A percentile compares a stretch with the other conserved stretches of the same genome.
Conservation (phyloP, 371 early-diverging fungal genomes). For the Mucor racemosus region DNA sequence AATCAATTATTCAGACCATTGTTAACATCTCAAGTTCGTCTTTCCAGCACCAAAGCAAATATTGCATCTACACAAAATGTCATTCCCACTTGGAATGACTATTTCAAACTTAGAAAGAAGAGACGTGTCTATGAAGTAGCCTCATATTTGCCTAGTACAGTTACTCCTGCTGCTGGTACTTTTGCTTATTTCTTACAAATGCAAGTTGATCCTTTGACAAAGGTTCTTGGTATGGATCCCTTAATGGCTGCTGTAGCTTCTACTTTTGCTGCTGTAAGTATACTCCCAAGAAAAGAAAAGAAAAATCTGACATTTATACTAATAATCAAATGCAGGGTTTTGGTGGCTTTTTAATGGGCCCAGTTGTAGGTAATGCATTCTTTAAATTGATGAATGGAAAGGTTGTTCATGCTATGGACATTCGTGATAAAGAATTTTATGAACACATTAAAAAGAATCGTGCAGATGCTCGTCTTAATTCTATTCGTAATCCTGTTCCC, state of each 20-base stretch:
- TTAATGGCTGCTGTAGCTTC: conserved; percentile 67
- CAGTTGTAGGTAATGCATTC: conserved; percentile 62
- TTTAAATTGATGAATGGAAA: conserved; percentile 69
- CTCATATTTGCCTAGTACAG: conserved; percentile 66
- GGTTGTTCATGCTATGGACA: conserved; percentile 61
- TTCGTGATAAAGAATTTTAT: conserved; percentile 81
- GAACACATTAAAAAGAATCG: conserved; percentile 80
- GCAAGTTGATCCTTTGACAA: conserved; percentile 79
- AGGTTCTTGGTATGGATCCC: conserved; percentile 83
- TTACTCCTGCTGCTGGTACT: conserved; percentile 63
- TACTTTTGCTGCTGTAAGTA: conserved; percentile 58
- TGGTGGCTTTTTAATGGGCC: conserved; percentile 73
- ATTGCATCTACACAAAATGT: conserved; percentile 3
- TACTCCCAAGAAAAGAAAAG: too few species aligned
- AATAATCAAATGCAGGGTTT: conserved; percentile 49
- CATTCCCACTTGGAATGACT: conserved; percentile 72
- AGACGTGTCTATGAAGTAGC: conserved; percentile 74
- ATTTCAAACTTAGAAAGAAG: conserved; percentile 77
- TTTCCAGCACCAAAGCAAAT: conserved; percentile 8
- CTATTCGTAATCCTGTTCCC: conserved; percentile 82
- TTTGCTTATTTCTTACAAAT: conserved; percentile 74
- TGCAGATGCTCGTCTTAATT: conserved; percentile 77
- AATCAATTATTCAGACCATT: conserved; percentile 21
- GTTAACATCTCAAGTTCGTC: conserved; percentile 19
- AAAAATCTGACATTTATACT: neutral